A percentile compares a stretch with the other conserved stretches of the same genome.
Evolutionary conservation across 768 basidiomycete genomes (phyloP).

Genomic region (Amanita polypyramis): DNA sequence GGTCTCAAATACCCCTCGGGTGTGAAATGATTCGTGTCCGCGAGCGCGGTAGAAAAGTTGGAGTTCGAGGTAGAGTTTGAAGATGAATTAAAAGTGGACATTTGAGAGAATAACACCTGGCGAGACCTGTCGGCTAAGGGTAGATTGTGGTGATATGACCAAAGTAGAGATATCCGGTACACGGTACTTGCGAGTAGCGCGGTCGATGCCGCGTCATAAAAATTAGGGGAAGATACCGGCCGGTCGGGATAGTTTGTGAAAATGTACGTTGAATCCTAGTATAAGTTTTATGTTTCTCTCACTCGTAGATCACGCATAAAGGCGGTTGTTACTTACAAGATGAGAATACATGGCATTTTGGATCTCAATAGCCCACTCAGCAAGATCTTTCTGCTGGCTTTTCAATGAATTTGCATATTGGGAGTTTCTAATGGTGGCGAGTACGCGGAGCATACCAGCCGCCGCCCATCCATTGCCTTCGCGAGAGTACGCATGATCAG

Average conservation of each 20-base stretch:
- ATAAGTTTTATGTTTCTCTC: background rate
- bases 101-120: conserved; percentile 21
- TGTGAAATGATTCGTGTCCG: conserved; percentile 35
- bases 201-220: conserved; percentile 65
- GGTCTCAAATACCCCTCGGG: conserved; percentile 59
- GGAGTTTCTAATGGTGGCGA: conserved; percentile 62
- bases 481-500: conserved; percentile 5
- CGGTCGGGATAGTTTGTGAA: conserved; percentile 66
- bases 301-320: background rate
- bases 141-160: conserved; percentile 37
- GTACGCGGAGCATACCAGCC: conserved; percentile 76
- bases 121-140: conserved; percentile 50
- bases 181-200: conserved; percentile 70
- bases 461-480: conserved; percentile 86
- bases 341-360: conserved; percentile 57
- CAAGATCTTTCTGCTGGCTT: conserved; percentile 46
- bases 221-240: conserved; percentile 32
- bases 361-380: conserved; percentile 61
- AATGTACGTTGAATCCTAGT: conserved; percentile 35
- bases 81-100: conserved; percentile 4
- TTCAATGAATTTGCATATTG: conserved; percentile 37
- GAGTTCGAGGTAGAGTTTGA: conserved; percentile 12
- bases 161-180: conserved; percentile 56
- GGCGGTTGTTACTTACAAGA: conserved; percentile 30
- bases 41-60: conserved; percentile 5